Base-by-base conservation (phyloP, 345 rosid species). In the Schrenkiella parvula region DNA sequence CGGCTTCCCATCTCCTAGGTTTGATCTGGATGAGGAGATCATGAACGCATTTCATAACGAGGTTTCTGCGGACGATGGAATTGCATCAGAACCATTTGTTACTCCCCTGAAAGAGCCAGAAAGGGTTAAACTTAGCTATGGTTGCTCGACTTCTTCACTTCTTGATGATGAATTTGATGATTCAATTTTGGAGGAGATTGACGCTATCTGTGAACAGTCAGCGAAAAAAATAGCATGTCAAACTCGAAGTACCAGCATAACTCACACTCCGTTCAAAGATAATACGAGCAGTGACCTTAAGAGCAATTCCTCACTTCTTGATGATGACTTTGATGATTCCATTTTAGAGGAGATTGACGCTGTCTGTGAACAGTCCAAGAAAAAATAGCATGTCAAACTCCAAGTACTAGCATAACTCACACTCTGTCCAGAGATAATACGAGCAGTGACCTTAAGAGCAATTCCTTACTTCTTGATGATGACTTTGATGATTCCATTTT, bases 111-210 rank as follows among this genome's bases (percentile, higher is more conserved):
- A 75, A 76, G 68, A 75, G 52, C 72, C 43, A 3, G 79, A 72
- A 34, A 70, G 50, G 48, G 75, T 67, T 68, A 60, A 65, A 64
- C 72, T 60, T 12, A 78, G 76, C 79, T 77, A 71, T 58, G 59
- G 25, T 22, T 74, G 75, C 60, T 70, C 79, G 6, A 64, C 54
- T 58, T 71, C 83, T 72, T 83, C 83, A 77, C 64, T 86, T 75
- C 81, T 88, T 62, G 97, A 87, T 56, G 96, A 90, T 56, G 96
- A 90, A 72, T 74, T 89, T 60, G 92, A 91, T 72, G 89, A 88
- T 19, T 83, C 87, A 18, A n/a, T 89, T 37, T 68, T 88, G 73
- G 77, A 79, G 71, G 92, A 89, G 82, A 89, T 93, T 32, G 97
- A 90, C 62, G 81, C 78, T 19, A 74, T 92, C 50, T 84, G 84